Percentiles rank a stretch among this genome's conserved stretches.
Evolutionary conservation across 371 early-diverging fungal species (phyloP).

Genomic region (Fennellomyces sp.): DNA sequence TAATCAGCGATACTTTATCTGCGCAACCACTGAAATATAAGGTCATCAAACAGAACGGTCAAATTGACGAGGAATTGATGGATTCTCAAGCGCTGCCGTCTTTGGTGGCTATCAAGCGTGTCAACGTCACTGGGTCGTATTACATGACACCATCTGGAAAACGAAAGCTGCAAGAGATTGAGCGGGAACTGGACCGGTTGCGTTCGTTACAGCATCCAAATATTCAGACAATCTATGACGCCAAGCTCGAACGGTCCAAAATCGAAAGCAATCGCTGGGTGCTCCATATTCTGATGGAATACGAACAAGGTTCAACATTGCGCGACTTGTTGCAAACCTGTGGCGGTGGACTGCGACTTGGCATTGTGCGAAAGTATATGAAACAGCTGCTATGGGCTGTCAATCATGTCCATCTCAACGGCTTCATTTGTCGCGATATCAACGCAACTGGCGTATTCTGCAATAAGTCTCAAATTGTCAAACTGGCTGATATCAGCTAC

Average conservation of each 20-base stretch:
- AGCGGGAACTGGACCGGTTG: conserved; percentile 62
- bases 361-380: conserved; percentile 58
- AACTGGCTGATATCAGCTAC: conserved; percentile 52
- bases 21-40: conserved; percentile 44
- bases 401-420: conserved; percentile 58
- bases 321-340: conserved; percentile 50
- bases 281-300: conserved; percentile 60
- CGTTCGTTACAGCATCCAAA: conserved; percentile 58
- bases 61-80: conserved; percentile 18
- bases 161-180: conserved; percentile 61
- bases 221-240: conserved; percentile 57
- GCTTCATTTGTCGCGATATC: conserved; percentile 62
- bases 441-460: conserved; percentile 42
- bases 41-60: conserved; percentile 13
- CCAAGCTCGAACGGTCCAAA: conserved; percentile 48
- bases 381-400: conserved; percentile 62
- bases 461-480: conserved; percentile 35
- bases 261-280: conserved; percentile 45
- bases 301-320: conserved; percentile 48
- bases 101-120: conserved; percentile 40
- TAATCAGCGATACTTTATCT: conserved; percentile 39
- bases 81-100: conserved; percentile 28
- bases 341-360: conserved; percentile 50
- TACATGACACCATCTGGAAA: conserved; percentile 60
- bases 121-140: conserved; percentile 40